Conservation (phyloP, 176 grass and related monocot genomes). For the Phyllostachys edulis region DNA sequence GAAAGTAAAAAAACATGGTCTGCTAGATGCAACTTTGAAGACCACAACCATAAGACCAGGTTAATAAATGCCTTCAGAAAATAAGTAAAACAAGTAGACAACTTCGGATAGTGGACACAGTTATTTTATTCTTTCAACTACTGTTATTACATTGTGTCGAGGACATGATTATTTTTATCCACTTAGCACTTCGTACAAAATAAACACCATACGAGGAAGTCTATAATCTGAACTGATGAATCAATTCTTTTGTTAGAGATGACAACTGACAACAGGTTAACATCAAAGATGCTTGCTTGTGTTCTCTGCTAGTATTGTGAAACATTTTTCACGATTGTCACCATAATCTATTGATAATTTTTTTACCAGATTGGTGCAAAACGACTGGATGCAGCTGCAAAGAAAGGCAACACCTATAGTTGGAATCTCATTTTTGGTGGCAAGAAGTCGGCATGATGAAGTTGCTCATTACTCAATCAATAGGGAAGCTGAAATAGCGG, state of each 20-base stretch:
- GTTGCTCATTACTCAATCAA: background rate
- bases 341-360: background rate
- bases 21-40: too few species aligned
- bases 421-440: constrained; percentile 69
- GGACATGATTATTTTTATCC: background rate
- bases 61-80: too few species aligned
- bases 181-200: background rate
- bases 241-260: background rate
- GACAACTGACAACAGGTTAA: background rate
- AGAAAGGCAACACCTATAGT: constrained; percentile 75
- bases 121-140: background rate
- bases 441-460: constrained; percentile 68
- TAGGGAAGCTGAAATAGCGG: background rate
- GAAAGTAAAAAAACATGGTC: too few species aligned
- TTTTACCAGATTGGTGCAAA: constrained; percentile 67
- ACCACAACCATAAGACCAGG: too few species aligned
- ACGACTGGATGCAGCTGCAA: constrained; percentile 64
- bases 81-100: background rate
- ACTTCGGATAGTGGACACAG: background rate
- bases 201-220: background rate
- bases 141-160: background rate
- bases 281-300: background rate
- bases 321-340: background rate
- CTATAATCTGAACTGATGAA: background rate
- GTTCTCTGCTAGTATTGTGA: background rate